Conservation (phyloP, 495 filamentous ascomycete species). For the Hypoxylon trugodes region DNA sequence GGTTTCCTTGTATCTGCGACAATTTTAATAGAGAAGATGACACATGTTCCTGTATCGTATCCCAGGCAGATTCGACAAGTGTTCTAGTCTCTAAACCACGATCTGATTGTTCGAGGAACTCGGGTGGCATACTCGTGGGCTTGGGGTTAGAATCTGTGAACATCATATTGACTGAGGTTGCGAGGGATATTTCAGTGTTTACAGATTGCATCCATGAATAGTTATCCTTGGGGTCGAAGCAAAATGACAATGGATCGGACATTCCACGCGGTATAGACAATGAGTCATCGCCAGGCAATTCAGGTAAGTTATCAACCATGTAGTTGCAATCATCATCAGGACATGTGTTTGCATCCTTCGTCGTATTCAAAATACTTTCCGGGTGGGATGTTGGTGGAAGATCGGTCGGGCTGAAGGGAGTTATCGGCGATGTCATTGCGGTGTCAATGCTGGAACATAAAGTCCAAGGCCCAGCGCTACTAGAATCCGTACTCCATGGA, state of each 20-base stretch:
- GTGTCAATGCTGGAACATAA: conserved; percentile 29
- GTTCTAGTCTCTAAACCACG: conserved; percentile 47
- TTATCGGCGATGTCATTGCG: conserved; percentile 41
- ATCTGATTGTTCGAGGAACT: conserved; percentile 25
- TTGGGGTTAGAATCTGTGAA: conserved; percentile 37
- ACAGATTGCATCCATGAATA: conserved; percentile 43
- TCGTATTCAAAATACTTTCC: conserved; percentile 2
- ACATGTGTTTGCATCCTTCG: conserved; percentile 18
- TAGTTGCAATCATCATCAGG: conserved; percentile 35
- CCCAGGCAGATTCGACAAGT: conserved; percentile 53
- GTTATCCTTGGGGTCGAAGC: conserved; percentile 40
- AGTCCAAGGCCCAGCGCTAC: conserved; percentile 33
- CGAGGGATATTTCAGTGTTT: conserved; percentile 37
- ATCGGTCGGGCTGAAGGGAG: conserved; percentile 31
- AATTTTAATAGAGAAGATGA: conserved; percentile 49
- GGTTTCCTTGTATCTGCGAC: conserved; percentile 46
- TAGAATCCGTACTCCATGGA: conserved; percentile 40
- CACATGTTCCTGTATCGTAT: conserved; percentile 53
- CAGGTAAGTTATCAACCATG: conserved; percentile 42
- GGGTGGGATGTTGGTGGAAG: conserved; percentile 14
- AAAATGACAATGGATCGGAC: conserved; percentile 42
- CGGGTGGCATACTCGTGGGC: conserved; percentile 20
- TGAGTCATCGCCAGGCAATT: conserved; percentile 47
- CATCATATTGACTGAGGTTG: conserved; percentile 46
- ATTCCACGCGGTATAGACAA: conserved; percentile 37